These are phyloP conservation scores for Samsoniella hepiali DNA, from an alignment of 2,329 filamentous ascomycete genomes.

Conservation along the genomic window DNA sequence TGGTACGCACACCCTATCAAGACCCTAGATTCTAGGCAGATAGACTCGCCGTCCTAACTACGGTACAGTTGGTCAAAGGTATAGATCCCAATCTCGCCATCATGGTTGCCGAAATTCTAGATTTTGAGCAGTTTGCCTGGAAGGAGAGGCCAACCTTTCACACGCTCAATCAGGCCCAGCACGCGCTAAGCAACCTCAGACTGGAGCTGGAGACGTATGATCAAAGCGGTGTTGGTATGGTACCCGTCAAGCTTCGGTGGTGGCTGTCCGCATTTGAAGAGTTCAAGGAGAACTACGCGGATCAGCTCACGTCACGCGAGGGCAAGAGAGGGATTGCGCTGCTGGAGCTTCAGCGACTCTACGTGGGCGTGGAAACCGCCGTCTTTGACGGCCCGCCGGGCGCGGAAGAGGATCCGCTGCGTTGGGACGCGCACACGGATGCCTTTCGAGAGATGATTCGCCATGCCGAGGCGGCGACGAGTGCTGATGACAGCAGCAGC, in stretches of 20 bases:
- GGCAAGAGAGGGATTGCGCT: conserved; percentile 2
- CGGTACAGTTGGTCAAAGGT: conserved; percentile 5
- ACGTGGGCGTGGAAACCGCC: conserved; percentile 2
- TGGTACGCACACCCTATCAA: background rate
- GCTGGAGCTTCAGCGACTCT: conserved; percentile 10
- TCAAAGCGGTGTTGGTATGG: background rate
- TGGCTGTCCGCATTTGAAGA: conserved; percentile 11
- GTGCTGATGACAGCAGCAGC: background rate
- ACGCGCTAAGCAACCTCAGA: conserved; percentile 8
- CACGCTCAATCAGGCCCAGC: conserved; percentile 9
- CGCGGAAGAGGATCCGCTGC: background rate
- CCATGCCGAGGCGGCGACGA: conserved; percentile 1
- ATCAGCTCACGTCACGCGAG: background rate
- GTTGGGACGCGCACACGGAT: conserved; percentile 16
- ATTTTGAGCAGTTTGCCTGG: conserved; percentile 7
- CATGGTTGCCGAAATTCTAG: conserved; percentile 7
- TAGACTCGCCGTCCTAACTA: background rate
- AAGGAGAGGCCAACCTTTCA: conserved; percentile 9
- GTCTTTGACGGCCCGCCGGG: conserved; percentile 7
- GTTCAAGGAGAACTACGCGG: conserved; percentile 4
- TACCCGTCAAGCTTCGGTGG: conserved; percentile 7
- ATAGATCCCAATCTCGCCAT: conserved; percentile 5
- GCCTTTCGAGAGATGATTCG: conserved; percentile 3
- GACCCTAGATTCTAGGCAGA: too few species aligned
- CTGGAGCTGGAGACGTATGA: conserved; percentile 17